Percentiles rank a stretch among this genome's conserved stretches.
phyloP scores from a whole-genome alignment of 2,329 filamentous ascomycete genomes.

The Alternaria metachromatica region DNA sequence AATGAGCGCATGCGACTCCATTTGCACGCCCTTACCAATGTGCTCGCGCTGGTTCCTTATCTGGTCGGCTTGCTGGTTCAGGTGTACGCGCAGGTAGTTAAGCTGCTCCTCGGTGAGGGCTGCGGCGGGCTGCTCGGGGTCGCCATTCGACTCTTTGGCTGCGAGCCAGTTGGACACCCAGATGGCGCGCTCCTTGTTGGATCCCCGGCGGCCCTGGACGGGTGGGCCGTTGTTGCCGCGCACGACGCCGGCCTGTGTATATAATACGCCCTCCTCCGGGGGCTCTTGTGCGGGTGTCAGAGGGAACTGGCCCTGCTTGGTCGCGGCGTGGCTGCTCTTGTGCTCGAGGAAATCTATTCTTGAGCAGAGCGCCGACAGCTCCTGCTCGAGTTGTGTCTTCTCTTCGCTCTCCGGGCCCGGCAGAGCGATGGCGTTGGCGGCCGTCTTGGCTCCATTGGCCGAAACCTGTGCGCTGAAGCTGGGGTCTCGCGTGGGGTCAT shows the following conservation, averaged over 20 bases:
- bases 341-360: constrained; percentile 84
- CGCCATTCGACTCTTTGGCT: constrained; percentile 59
- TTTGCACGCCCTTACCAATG: constrained; percentile 54
- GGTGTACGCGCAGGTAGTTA: constrained; percentile 83
- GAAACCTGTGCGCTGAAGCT: constrained; percentile 55
- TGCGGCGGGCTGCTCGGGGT: constrained; percentile 55
- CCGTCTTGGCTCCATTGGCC: constrained; percentile 30
- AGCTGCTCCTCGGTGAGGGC: constrained; percentile 82
- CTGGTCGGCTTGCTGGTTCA: constrained; percentile 91
- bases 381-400: constrained; percentile 80
- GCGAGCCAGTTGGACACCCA: constrained; percentile 62
- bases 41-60: constrained; percentile 87
- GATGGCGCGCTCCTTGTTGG: constrained; percentile 45
- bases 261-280: constrained; percentile 60
- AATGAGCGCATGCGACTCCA: not conserved
- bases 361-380: constrained; percentile 78
- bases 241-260: constrained; percentile 50
- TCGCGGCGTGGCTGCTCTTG: constrained; percentile 71
- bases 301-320: constrained; percentile 66
- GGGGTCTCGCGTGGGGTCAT: constrained; percentile 52
- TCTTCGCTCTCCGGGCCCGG: constrained; percentile 77
- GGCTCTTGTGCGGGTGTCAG: constrained; percentile 79
- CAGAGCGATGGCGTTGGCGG: constrained; percentile 68
- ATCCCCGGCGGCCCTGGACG: constrained; percentile 37
- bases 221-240: constrained; percentile 41